phyloP scores from a whole-genome alignment of 2,329 filamentous ascomycete genomes.

The Penicillium italicum region DNA sequence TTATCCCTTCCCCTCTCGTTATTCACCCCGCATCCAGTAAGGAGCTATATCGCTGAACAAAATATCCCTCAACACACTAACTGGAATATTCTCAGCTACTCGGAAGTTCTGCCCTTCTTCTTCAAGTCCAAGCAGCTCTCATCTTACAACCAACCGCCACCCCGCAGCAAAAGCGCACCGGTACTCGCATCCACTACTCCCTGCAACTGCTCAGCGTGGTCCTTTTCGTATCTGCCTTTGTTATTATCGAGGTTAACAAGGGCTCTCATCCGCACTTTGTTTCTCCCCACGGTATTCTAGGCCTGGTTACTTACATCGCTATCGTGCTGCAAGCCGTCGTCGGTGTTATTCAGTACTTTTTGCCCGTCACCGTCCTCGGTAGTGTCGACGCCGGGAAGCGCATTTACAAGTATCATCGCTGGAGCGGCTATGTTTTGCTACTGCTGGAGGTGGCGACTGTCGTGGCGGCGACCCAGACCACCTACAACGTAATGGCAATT shows the following conservation, averaged over 20 bases:
- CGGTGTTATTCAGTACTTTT: conserved; percentile 78
- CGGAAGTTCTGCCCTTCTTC: conserved; percentile 59
- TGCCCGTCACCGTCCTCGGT: conserved; percentile 66
- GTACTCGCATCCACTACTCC: conserved; percentile 62
- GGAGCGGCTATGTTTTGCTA: conserved; percentile 70
- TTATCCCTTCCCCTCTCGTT: conserved; percentile 69
- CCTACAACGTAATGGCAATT: conserved; percentile 65
- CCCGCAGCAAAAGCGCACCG: conserved; percentile 64
- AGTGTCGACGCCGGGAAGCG: conserved; percentile 74
- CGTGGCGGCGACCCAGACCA: conserved; percentile 69
- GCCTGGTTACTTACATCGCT: conserved; percentile 68
- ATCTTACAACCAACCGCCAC: conserved; percentile 84
- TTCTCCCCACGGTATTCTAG: conserved; percentile 76
- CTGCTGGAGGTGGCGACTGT: conserved; percentile 70
- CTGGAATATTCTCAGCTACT: conserved; percentile 46
- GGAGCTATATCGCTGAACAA: conserved; percentile 30
- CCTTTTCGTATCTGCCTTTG: conserved; percentile 41
- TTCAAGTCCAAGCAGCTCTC: conserved; percentile 75
- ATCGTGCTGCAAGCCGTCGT: conserved; percentile 71
- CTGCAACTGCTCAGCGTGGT: conserved; percentile 58
- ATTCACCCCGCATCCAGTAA: conserved; percentile 84
- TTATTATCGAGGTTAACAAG: conserved; percentile 69
- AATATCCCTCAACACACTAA: neutral
- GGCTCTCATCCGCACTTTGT: conserved; percentile 65
- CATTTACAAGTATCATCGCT: conserved; percentile 86